Conservation (phyloP, 2,329 filamentous ascomycete genomes). For the Eurotiales sp. region DNA sequence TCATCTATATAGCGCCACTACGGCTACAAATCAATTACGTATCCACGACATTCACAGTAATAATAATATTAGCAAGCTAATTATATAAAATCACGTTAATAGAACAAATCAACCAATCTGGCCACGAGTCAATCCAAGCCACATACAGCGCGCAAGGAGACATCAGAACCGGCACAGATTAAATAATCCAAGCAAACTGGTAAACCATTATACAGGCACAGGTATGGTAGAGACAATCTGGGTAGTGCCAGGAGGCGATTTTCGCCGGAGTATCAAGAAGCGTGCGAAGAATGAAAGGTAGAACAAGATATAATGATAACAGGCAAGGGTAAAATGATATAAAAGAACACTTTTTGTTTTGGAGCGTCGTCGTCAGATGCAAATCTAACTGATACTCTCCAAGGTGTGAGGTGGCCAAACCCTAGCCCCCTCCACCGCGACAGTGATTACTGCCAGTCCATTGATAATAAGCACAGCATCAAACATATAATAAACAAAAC, state of each 20-base stretch:
- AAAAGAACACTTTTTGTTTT: slow-evolving; percentile 28
- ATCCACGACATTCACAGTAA: no score
- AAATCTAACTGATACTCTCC: slow-evolving; percentile 23
- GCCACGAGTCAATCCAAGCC: slow-evolving; percentile 50
- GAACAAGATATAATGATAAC: slow-evolving; percentile 9
- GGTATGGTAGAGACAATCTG: slow-evolving; percentile 5
- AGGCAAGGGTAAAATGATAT: slow-evolving; percentile 11
- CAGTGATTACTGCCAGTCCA: slow-evolving; percentile 16
- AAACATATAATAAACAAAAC: slow-evolving; percentile 4
- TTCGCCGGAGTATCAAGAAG: slow-evolving; percentile 9
- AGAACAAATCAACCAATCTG: slow-evolving; percentile 21
- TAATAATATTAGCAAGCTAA: slow-evolving; percentile 9
- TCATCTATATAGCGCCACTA: no score
- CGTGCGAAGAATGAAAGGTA: slow-evolving; percentile 13
- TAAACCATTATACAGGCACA: slow-evolving; percentile 8
- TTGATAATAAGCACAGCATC: slow-evolving; percentile 19
- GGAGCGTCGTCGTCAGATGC: slow-evolving; percentile 20
- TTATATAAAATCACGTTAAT: slow-evolving; percentile 5
- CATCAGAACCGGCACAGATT: slow-evolving; percentile 47
- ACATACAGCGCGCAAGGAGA: slow-evolving; percentile 35
- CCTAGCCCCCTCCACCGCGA: slow-evolving; percentile 35
- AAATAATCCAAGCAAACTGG: slow-evolving; percentile 1
- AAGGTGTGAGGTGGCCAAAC: slow-evolving; percentile 24
- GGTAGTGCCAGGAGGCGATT: neutral
- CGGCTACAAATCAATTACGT: no score